Conservation (phyloP, 768 basidiomycete genomes). For the Cystofilobasidium capitatum region DNA sequence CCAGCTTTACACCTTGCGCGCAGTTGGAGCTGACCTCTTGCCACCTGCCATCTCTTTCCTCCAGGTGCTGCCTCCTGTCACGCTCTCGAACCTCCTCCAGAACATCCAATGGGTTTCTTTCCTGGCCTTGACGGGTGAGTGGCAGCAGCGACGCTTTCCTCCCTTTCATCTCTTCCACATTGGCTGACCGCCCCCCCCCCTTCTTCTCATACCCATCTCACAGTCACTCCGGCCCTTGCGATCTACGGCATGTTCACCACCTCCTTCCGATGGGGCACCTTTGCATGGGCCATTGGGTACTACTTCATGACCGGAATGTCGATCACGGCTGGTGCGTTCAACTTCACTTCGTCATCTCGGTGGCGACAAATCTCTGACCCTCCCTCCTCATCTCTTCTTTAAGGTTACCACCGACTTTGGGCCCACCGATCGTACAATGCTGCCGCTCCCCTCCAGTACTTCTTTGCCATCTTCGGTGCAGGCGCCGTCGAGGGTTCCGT, state of each 20-base stretch:
- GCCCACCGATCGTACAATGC: slow-evolving; percentile 95
- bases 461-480: slow-evolving; percentile 71
- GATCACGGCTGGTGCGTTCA: slow-evolving; percentile 39
- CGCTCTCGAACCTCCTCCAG: slow-evolving; percentile 56
- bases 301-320: slow-evolving; percentile 81
- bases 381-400: slow-evolving; percentile 1
- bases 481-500: slow-evolving; percentile 95
- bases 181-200: too few species aligned
- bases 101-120: slow-evolving; percentile 58
- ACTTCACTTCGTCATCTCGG: background rate
- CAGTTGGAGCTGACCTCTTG: too few species aligned
- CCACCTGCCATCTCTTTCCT: too few species aligned
- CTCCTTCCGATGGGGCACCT: slow-evolving; percentile 57
- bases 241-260: slow-evolving; percentile 62
- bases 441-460: slow-evolving; percentile 69
- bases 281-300: slow-evolving; percentile 56
- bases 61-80: slow-evolving; percentile 52
- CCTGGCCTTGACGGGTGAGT: too few species aligned
- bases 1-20: background rate
- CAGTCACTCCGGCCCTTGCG: slow-evolving; percentile 62
- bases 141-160: too few species aligned
- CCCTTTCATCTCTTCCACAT: too few species aligned
- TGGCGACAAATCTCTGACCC: background rate
- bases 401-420: slow-evolving; percentile 93
- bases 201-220: too few species aligned